A percentile compares a stretch with the other conserved stretches of the same genome.
phyloP scores from a whole-genome alignment of 139 green algal species.

The Tetraselmis chui region DNA sequence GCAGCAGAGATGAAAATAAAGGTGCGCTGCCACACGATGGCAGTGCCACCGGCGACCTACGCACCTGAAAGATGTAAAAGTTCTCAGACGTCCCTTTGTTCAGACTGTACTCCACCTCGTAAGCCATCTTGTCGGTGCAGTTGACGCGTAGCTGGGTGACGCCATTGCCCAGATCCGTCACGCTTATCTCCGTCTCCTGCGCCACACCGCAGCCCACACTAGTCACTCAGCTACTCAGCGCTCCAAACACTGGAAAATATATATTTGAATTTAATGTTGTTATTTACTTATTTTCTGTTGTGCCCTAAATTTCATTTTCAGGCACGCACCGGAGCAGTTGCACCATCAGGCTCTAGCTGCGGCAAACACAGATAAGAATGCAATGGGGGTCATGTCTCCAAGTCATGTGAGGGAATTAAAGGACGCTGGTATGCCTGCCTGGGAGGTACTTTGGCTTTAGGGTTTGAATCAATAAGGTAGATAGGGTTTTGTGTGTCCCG shows the following conservation, averaged over 20 bases:
- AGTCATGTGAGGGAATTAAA: too few relatives aligned
- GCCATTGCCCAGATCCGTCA: not conserved
- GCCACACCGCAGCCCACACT: too few relatives aligned
- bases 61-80: constrained; percentile 70
- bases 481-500: not conserved
- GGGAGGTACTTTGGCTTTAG: not conserved
- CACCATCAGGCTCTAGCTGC: not conserved
- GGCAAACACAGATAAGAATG: too few relatives aligned
- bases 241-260: too few relatives aligned
- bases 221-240: too few relatives aligned
- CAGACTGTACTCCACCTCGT: constrained; percentile 78
- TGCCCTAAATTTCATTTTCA: too few relatives aligned
- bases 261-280: too few relatives aligned
- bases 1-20: constrained; percentile 9
- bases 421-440: too few relatives aligned
- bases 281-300: too few relatives aligned
- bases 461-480: too few relatives aligned
- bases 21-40: not conserved
- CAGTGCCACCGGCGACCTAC: not conserved
- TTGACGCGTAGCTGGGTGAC: not conserved
- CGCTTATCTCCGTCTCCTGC: not conserved
- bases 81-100: constrained; percentile 85
- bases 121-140: constrained; percentile 17
- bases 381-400: too few relatives aligned
- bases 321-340: not conserved